A percentile compares a stretch with the other conserved stretches of the same genome.
Evolutionary conservation across 2,329 filamentous ascomycete genomes (phyloP).

Genomic region (Venturia aucupariae): DNA sequence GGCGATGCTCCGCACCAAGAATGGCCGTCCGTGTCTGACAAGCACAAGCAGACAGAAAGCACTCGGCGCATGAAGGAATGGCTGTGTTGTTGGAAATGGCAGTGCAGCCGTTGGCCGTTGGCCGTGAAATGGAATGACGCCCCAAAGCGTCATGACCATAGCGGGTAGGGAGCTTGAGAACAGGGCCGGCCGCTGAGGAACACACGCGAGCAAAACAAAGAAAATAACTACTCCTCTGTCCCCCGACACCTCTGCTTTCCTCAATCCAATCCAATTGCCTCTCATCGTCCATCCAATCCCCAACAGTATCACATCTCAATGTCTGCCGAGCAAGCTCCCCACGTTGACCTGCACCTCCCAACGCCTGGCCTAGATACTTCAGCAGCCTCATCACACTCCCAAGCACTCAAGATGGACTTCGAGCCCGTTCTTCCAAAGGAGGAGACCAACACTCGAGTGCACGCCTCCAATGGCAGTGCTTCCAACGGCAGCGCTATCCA

Average conservation of each 20-base stretch:
- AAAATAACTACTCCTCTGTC: too few relatives aligned
- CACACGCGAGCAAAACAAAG: too few relatives aligned
- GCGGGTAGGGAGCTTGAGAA: too few relatives aligned
- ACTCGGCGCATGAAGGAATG: not conserved
- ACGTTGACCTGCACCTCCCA: slow-evolving; percentile 8
- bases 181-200: too few relatives aligned
- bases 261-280: not conserved
- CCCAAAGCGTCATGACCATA: too few relatives aligned
- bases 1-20: not conserved
- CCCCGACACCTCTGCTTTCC: too few relatives aligned
- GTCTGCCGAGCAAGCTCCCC: slow-evolving; percentile 7
- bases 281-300: not conserved
- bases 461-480: not conserved
- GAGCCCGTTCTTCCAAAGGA: not conserved
- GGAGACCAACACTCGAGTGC: not conserved
- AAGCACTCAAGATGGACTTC: not conserved
- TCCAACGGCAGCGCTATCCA: slow-evolving; percentile 3
- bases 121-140: too few relatives aligned
- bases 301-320: not conserved
- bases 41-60: not conserved
- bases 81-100: too few relatives aligned
- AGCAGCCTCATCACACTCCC: not conserved
- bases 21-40: not conserved
- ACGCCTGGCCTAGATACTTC: not conserved
- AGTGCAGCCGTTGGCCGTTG: too few relatives aligned